phyloP scores from a whole-genome alignment of 345 rosid species.

The Chamaenerion angustifolium region DNA sequence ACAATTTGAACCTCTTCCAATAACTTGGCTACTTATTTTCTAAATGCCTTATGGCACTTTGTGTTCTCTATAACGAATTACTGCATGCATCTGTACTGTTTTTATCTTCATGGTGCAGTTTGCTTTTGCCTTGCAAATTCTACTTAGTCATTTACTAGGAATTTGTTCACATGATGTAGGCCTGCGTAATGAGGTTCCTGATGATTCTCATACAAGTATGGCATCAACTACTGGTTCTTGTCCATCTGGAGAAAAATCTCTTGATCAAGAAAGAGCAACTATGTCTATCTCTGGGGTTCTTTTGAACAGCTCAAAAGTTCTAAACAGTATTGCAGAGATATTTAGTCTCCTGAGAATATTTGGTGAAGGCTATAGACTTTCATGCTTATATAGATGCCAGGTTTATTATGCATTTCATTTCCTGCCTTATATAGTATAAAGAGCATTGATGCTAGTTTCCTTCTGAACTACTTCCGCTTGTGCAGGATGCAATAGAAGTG shows the following conservation, averaged over 20 bases:
- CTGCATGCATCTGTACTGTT: too few relatives aligned
- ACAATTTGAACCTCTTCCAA: too few relatives aligned
- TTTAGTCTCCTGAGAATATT: constrained; percentile 61
- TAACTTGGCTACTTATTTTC: too few relatives aligned
- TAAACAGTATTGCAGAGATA: constrained; percentile 56
- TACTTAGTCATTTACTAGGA: too few relatives aligned
- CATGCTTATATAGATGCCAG: constrained; percentile 79
- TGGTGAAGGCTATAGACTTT: constrained; percentile 91
- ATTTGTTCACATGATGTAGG: constrained; percentile 28
- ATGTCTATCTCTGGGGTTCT: constrained; percentile 30
- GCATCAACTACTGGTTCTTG: constrained; percentile 35
- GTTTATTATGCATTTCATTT: constrained; percentile 19
- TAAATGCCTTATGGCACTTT: too few relatives aligned
- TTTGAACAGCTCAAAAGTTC: constrained; percentile 34
- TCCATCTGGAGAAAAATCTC: constrained; percentile 38
- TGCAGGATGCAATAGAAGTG: constrained; percentile 74
- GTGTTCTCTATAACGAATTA: too few relatives aligned
- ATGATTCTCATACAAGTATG: constrained; percentile 56
- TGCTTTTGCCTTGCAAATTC: too few relatives aligned
- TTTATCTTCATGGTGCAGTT: too few relatives aligned
- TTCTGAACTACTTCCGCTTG: constrained; percentile 14
- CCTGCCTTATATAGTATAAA: neutral
- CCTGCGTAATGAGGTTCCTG: constrained; percentile 49
- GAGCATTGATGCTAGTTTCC: too few relatives aligned
- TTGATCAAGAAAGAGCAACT: constrained; percentile 49